phyloP scores from a whole-genome alignment of 176 grass and related monocot genomes.

The Oryza australiensis region DNA sequence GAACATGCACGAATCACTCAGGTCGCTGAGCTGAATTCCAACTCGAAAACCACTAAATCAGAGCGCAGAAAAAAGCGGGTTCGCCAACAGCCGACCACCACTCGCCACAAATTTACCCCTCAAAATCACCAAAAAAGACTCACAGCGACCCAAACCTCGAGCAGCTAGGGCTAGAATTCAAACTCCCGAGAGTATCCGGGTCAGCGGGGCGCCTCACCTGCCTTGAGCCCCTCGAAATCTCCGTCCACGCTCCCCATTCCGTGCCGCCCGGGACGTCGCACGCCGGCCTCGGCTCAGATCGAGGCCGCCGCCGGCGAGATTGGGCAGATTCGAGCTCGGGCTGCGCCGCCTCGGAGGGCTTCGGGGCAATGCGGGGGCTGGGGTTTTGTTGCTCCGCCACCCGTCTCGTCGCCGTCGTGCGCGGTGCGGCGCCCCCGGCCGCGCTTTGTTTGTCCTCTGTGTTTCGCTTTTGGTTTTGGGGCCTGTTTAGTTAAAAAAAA shows the following conservation, averaged over 20 bases:
- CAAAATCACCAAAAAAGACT: neutral
- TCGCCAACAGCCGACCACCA: neutral
- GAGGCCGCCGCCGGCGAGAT: conserved; percentile 7
- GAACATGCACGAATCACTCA: neutral
- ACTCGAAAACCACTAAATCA: neutral
- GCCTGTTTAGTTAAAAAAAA: too few species aligned
- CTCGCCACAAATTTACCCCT: neutral
- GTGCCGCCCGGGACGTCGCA: neutral
- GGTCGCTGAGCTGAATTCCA: neutral
- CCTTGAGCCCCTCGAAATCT: conserved; percentile 52
- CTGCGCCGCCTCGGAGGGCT: neutral
- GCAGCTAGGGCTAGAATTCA: conserved; percentile 6
- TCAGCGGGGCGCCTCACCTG: conserved; percentile 38
- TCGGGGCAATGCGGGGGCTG: conserved; percentile 25
- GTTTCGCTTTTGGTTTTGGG: conserved; percentile 17
- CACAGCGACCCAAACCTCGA: neutral
- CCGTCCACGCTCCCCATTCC: conserved; percentile 76
- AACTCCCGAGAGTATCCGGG: neutral
- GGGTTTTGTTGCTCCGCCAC: conserved; percentile 19
- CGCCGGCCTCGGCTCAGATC: conserved; percentile 26
- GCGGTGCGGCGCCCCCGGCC: neutral
- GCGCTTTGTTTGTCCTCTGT: neutral
- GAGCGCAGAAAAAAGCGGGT: neutral
- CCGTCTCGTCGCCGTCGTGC: conserved; percentile 14
- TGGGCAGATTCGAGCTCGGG: conserved; percentile 21